Percentiles rank a stretch among this genome's conserved stretches.
phyloP scores from a whole-genome alignment of 2,329 filamentous ascomycete species.

The Celoporthe dispersa region DNA sequence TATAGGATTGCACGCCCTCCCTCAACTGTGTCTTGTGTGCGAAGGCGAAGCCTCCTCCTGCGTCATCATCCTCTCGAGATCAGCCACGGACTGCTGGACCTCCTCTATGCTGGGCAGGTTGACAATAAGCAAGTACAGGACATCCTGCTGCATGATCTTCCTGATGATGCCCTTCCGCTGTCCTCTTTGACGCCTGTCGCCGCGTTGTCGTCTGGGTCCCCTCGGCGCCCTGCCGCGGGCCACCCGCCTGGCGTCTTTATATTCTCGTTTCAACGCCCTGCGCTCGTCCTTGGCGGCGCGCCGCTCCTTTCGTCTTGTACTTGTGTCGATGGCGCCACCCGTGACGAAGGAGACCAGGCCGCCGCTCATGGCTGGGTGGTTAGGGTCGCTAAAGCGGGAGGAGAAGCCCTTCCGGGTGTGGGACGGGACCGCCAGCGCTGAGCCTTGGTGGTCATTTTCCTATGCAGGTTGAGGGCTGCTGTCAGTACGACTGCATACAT shows the following conservation, averaged over 20 bases:
- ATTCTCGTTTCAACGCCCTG: slow-evolving; percentile 18
- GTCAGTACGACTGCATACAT: neutral
- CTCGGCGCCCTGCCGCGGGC: slow-evolving; percentile 17
- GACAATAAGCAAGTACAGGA: slow-evolving; percentile 56
- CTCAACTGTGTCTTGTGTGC: neutral
- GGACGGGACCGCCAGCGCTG: slow-evolving; percentile 40
- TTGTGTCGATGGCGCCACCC: slow-evolving; percentile 46
- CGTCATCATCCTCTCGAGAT: slow-evolving; percentile 26
- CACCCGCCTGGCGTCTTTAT: slow-evolving; percentile 17
- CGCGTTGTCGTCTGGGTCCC: slow-evolving; percentile 6
- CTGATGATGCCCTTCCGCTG: slow-evolving; percentile 23
- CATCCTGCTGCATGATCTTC: slow-evolving; percentile 41
- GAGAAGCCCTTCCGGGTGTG: slow-evolving; percentile 42
- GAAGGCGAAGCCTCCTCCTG: neutral
- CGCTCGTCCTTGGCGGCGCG: slow-evolving; percentile 18
- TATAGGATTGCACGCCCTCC: neutral
- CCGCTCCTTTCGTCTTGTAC: slow-evolving; percentile 25
- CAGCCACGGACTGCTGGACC: slow-evolving; percentile 35
- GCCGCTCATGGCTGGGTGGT: slow-evolving; percentile 54
- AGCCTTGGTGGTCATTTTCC: slow-evolving; percentile 45
- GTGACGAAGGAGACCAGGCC: slow-evolving; percentile 50
- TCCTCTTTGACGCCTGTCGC: slow-evolving; percentile 2
- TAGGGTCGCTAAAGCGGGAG: slow-evolving; percentile 55
- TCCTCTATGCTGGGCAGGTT: slow-evolving; percentile 53
- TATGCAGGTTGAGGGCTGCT: slow-evolving; percentile 17